phyloP scores from a whole-genome alignment of 257 asterid genomes.

The Fraxinus pennsylvanica region DNA sequence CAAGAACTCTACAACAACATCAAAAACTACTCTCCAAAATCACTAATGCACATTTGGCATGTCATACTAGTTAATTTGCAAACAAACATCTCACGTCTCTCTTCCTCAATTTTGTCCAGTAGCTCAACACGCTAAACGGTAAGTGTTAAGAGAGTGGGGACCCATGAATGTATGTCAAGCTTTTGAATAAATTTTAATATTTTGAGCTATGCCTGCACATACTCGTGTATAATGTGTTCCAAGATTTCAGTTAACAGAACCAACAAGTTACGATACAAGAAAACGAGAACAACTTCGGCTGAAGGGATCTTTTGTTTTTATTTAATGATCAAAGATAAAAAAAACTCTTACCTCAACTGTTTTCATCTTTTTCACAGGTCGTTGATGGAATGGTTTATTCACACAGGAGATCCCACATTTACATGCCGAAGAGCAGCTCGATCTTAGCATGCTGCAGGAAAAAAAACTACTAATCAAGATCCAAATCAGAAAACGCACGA shows the following conservation, averaged over 20 bases:
- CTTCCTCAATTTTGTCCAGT: not conserved
- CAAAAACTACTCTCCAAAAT: slow-evolving; percentile 10
- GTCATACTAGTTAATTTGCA: not conserved
- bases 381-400: slow-evolving; percentile 89
- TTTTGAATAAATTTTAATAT: slow-evolving; percentile 4
- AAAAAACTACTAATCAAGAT: slow-evolving; percentile 29
- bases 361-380: slow-evolving; percentile 85
- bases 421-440: slow-evolving; percentile 88
- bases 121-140: not conserved
- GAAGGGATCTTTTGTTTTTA: not conserved
- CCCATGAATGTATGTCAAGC: slow-evolving; percentile 11
- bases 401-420: slow-evolving; percentile 82
- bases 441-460: slow-evolving; percentile 69
- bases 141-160: slow-evolving; percentile 1
- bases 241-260: slow-evolving; percentile 5
- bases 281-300: not conserved
- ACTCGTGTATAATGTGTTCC: slow-evolving; percentile 8
- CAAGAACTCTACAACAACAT: not conserved
- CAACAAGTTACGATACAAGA: slow-evolving; percentile 12
- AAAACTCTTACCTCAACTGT: slow-evolving; percentile 62
- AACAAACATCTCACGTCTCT: not conserved
- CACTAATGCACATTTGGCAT: not conserved
- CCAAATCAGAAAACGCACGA: slow-evolving; percentile 5
- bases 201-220: slow-evolving; percentile 2
- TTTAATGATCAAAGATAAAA: slow-evolving; percentile 4